Evolutionary conservation across 176 grass and related monocot genomes (phyloP), one percentile per base, ranked within the genome.

Genomic region (Oryza glumipatula): DNA sequence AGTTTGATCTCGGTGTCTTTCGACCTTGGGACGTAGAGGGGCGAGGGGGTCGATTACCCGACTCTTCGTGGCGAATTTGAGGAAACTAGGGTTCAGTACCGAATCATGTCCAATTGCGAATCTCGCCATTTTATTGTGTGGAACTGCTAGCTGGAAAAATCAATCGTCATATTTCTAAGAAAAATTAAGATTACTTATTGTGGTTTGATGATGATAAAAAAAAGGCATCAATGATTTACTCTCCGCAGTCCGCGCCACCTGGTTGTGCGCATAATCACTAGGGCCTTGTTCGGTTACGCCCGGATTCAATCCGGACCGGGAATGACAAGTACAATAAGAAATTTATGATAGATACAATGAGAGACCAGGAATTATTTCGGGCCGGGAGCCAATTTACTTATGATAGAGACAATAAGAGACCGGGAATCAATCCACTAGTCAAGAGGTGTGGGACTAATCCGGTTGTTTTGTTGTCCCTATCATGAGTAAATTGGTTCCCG

Each of bases 51-150:
- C 58, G 21, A 63, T 13, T 6, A 68, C 46, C 67, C 76, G 51
- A 30, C 35, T 61, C 58, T 44, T 41, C 24, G 17, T 39, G 58
- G 63, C 15, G 21, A 82, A 49, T 90, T 68, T 79, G 88, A 48
- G 61, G 45, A 19, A 49, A 30, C 70, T 90, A 90, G 88, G 88
- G 88, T 90, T 86, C 56, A 86, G 67, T 32, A 9, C 1, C 43
- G 68, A 65, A 73, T 52, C 16, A 16, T 39, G 78, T 7, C 76
- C 47, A 72, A 19, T 54, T 3, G 26, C 23, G 3, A 63, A 63
- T 63, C 9, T 9, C 8, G 8, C 8, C n/a, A 63, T 63, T 63
- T 23, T n/a, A 63, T 23, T 63, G 9, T 17, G 21, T 44, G 58
- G 58, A 23, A 63, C 10, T 63, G 23, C 0, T 63, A 23, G 58